These are phyloP conservation scores for Colletotrichum sp. DNA, from an alignment of 2,329 filamentous ascomycete species.

Conservation along the genomic window DNA sequence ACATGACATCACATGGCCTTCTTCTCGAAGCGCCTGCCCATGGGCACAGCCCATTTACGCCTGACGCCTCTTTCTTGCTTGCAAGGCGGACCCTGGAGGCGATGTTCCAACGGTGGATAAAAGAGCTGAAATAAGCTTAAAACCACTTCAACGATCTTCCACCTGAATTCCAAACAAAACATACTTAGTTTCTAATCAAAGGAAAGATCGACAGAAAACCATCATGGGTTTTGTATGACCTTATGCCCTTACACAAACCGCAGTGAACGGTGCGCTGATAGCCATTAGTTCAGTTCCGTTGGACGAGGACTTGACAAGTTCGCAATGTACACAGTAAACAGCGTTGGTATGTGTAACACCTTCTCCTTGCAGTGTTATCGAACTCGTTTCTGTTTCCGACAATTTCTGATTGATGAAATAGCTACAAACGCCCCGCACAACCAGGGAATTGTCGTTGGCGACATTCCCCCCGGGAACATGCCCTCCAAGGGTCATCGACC, in stretches of 20 bases:
- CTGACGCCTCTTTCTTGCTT: background rate
- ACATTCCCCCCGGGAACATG: background rate
- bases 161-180: background rate
- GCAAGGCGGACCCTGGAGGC: background rate
- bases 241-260: accelerated
- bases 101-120: background rate
- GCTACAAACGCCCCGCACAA: background rate
- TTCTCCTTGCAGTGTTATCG: background rate
- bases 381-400: accelerated
- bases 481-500: background rate
- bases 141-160: background rate
- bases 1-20: background rate
- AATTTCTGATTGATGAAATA: background rate
- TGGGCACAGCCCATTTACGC: accelerated
- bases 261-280: background rate
- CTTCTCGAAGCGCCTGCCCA: background rate
- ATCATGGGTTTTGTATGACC: background rate
- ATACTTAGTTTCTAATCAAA: background rate
- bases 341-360: background rate
- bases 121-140: background rate
- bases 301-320: background rate
- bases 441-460: background rate
- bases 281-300: background rate
- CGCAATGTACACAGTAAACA: background rate
- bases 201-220: background rate